These are phyloP conservation scores for Paraphaeosphaeria minitans DNA, from an alignment of 2,329 filamentous ascomycete species.

Conservation along the genomic window DNA sequence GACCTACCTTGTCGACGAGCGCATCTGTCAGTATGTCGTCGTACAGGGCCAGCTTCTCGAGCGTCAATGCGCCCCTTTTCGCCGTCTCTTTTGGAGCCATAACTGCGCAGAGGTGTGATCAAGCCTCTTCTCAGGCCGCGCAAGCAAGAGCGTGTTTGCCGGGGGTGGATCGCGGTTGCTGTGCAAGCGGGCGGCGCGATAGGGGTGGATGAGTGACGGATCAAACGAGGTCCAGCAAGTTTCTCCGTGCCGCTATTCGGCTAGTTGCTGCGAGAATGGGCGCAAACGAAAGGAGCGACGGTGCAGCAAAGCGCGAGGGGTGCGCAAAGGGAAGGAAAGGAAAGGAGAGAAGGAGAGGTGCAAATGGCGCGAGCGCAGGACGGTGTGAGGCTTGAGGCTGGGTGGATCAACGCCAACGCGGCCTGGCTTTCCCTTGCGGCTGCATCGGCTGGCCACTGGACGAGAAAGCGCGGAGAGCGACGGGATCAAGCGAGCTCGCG, in stretches of 20 bases:
- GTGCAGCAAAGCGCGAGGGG: conserved; percentile 11
- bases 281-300: conserved; percentile 11
- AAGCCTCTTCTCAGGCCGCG: not conserved
- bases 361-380: conserved; percentile 12
- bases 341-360: conserved; percentile 33
- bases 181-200: conserved; percentile 7
- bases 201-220: conserved; percentile 43
- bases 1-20: conserved; percentile 86
- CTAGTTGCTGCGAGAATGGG: conserved; percentile 1
- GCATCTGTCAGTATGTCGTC: conserved; percentile 96
- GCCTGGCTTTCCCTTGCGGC: conserved; percentile 15
- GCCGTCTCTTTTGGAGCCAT: conserved; percentile 54
- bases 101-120: conserved; percentile 19
- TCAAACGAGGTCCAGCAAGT: conserved; percentile 22
- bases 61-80: conserved; percentile 76
- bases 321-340: conserved; percentile 23
- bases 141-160: not conserved
- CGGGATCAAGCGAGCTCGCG: conserved; percentile 8
- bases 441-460: conserved; percentile 13
- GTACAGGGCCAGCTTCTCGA: conserved; percentile 87
- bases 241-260: conserved; percentile 16
- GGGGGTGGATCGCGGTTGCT: not conserved
- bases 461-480: conserved; percentile 6
- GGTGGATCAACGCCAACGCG: conserved; percentile 13
- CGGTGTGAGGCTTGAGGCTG: conserved; percentile 16